phyloP scores from a whole-genome alignment of 202 grass and related monocot species.

The Zizania palustris region DNA sequence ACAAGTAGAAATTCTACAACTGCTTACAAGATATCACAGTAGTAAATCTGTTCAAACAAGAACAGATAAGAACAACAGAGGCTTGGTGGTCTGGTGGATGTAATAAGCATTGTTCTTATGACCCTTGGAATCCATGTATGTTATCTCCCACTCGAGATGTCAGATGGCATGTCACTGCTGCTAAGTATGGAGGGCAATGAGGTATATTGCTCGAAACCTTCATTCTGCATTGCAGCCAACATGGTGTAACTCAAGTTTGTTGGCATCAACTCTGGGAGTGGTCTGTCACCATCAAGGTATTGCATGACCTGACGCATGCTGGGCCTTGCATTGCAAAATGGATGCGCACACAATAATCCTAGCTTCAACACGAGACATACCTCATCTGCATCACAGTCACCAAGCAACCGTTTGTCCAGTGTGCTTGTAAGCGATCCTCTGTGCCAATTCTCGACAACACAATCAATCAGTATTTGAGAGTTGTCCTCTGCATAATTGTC shows the following conservation, averaged over 20 bases:
- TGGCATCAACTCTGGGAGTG: slow-evolving; percentile 38
- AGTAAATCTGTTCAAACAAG: neutral
- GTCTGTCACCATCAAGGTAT: slow-evolving; percentile 29
- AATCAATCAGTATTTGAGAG: slow-evolving; percentile 36
- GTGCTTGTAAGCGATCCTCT: slow-evolving; percentile 34
- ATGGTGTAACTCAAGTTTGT: slow-evolving; percentile 33
- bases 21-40: neutral
- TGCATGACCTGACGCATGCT: slow-evolving; percentile 47
- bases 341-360: slow-evolving; percentile 48
- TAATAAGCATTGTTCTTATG: neutral
- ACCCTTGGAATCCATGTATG: neutral
- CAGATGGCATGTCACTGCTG: neutral
- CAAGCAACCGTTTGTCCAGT: slow-evolving; percentile 38
- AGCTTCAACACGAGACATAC: slow-evolving; percentile 42
- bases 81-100: neutral
- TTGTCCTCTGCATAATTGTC: neutral
- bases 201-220: slow-evolving; percentile 34
- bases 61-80: slow-evolving; percentile 3
- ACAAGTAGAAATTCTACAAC: slow-evolving; percentile 9
- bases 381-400: slow-evolving; percentile 13
- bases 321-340: slow-evolving; percentile 32
- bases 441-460: slow-evolving; percentile 46
- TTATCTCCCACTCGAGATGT: slow-evolving; percentile 36
- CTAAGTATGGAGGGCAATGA: neutral
- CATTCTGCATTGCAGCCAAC: slow-evolving; percentile 16